Conservation (phyloP, 441 rosid genomes). For the Bocquillonia castaneifolia region DNA sequence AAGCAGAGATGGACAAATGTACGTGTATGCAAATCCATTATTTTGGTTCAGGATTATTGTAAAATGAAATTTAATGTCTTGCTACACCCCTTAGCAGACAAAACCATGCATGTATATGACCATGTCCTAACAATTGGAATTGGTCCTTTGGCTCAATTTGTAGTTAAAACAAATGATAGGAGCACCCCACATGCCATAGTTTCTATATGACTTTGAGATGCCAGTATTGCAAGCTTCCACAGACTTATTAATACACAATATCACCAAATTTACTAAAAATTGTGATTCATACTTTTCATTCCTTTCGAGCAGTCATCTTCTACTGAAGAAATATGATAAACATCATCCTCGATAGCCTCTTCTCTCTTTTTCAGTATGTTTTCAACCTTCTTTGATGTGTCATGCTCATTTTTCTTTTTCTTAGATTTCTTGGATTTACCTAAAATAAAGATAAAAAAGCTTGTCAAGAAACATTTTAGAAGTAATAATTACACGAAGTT, state of each 20-base stretch:
- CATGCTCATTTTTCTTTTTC: constrained; percentile 43
- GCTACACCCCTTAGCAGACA: background rate
- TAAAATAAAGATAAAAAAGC: constrained; percentile 20
- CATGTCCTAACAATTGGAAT: background rate
- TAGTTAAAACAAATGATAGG: background rate
- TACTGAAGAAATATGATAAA: constrained; percentile 68
- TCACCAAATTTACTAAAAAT: background rate
- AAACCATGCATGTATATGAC: too few relatives aligned
- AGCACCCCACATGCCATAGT: background rate
- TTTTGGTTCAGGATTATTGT: background rate
- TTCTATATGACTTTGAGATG: background rate
- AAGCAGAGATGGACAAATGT: background rate
- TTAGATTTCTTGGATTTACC: constrained; percentile 54
- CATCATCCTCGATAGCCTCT: constrained; percentile 40
- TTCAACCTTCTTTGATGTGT: constrained; percentile 24
- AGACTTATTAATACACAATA: background rate
- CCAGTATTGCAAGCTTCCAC: background rate
- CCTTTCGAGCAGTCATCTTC: constrained; percentile 79
- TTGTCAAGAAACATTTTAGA: constrained; percentile 7
- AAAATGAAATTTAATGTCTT: background rate
- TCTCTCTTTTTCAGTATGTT: constrained; percentile 29
- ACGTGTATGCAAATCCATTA: background rate
- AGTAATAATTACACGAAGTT: background rate
- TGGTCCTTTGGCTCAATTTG: background rate
- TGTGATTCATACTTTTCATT: constrained; percentile 68